phyloP scores from a whole-genome alignment of 2,329 filamentous ascomycete genomes.

The Phialophora verrucosa region DNA sequence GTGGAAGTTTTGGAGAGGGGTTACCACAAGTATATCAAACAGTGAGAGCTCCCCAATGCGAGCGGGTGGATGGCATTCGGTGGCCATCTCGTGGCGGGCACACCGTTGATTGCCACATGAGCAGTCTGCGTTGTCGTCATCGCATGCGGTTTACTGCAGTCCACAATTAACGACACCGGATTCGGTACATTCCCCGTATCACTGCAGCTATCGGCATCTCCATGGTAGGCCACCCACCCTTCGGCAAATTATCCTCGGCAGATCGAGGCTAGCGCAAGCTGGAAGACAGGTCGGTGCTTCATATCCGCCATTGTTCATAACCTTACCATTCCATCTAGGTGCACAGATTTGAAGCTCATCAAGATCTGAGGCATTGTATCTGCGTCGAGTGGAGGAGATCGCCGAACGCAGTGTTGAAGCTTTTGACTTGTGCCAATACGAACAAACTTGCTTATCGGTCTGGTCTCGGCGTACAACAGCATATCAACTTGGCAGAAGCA shows the following conservation, averaged over 20 bases:
- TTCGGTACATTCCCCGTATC: background rate
- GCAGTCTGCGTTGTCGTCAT: background rate
- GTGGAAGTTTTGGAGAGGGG: slow-evolving; percentile 51
- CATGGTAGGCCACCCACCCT: no score
- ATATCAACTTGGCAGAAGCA: slow-evolving; percentile 18
- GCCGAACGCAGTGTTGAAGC: background rate
- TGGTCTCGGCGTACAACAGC: background rate
- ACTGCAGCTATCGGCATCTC: background rate
- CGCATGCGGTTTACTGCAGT: background rate
- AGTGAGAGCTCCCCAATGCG: slow-evolving; percentile 17
- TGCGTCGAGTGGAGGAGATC: background rate
- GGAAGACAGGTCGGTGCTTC: background rate
- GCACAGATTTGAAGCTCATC: slow-evolving; percentile 5
- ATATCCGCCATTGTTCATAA: background rate
- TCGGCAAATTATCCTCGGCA: background rate
- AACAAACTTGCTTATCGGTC: slow-evolving; percentile 21
- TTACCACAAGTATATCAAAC: slow-evolving; percentile 52
- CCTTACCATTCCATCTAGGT: background rate
- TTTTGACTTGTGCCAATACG: slow-evolving; percentile 23
- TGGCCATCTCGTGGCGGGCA: background rate
- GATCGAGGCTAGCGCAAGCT: background rate
- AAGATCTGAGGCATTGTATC: background rate
- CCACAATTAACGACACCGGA: background rate
- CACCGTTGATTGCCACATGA: background rate
- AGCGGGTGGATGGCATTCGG: background rate